A percentile compares a stretch with the other conserved stretches of the same genome.
phyloP scores from a whole-genome alignment of 257 asterid species.

The Scutellaria barbata region DNA sequence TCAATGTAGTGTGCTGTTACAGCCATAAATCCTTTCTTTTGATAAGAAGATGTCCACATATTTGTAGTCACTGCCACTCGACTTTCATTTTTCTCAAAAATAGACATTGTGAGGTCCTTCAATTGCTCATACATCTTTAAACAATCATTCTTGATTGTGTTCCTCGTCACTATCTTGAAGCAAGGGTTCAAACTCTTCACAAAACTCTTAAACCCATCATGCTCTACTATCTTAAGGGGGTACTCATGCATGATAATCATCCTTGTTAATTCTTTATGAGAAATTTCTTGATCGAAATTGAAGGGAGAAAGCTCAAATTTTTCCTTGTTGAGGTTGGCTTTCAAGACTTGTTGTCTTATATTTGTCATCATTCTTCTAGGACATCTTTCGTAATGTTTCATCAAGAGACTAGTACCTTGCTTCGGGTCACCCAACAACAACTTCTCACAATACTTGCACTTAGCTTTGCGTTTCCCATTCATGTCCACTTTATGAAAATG shows the following conservation, averaged over 20 bases:
- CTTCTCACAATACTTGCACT: neutral
- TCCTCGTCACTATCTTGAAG: neutral
- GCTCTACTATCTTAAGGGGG: constrained; percentile 4
- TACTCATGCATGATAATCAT: neutral
- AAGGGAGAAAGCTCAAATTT: too few relatives aligned
- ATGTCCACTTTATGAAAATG: neutral
- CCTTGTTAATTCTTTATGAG: neutral
- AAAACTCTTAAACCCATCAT: constrained; percentile 3
- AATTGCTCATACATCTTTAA: neutral
- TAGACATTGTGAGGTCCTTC: neutral
- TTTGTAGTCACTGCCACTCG: constrained; percentile 20
- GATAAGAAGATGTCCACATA: constrained; percentile 28
- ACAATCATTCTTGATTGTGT: neutral
- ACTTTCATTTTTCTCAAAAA: constrained; percentile 1
- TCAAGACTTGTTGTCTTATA: neutral
- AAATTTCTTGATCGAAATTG: neutral
- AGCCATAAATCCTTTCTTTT: constrained; percentile 28
- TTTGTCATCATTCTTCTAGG: neutral
- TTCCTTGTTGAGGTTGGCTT: neutral
- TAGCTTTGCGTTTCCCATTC: neutral
- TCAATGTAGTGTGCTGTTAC: constrained; percentile 24
- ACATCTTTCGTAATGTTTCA: neutral
- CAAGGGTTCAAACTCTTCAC: neutral
- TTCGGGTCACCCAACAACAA: neutral
- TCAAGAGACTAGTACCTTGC: neutral